Conservation (phyloP, 1,284 basidiomycete genomes). For the Cryptococcus sp. region DNA sequence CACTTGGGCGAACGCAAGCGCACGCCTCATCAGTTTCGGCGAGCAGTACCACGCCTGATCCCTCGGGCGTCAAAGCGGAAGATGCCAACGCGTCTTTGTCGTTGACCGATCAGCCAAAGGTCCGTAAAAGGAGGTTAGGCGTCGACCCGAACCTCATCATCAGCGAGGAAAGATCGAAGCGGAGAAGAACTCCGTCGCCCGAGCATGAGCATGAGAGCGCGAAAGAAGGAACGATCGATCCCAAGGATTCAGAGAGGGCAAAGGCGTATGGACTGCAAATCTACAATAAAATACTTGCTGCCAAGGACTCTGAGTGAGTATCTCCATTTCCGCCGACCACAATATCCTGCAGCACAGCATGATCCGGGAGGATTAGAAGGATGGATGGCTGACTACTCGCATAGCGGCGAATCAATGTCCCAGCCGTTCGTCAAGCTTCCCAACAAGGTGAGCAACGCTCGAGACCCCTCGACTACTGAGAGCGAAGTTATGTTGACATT, state of each 20-base stretch:
- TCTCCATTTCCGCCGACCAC: not conserved
- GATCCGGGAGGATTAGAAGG: not conserved
- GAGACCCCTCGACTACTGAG: no score
- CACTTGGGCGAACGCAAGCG: not conserved
- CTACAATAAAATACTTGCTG: slow-evolving; percentile 38
- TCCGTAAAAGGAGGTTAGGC: slow-evolving; percentile 23
- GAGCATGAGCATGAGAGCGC: slow-evolving; percentile 15
- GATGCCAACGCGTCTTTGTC: not conserved
- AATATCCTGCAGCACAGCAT: not conserved
- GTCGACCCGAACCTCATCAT: slow-evolving; percentile 39
- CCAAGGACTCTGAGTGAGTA: slow-evolving; percentile 40
- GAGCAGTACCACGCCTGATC: not conserved
- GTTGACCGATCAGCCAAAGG: not conserved
- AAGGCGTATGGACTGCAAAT: slow-evolving; percentile 37
- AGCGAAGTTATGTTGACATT: not conserved
- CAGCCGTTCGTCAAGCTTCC: slow-evolving; percentile 49
- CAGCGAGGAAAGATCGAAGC: slow-evolving; percentile 28
- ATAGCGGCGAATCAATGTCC: slow-evolving; percentile 40
- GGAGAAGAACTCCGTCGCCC: slow-evolving; percentile 29
- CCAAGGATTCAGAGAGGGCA: slow-evolving; percentile 41
- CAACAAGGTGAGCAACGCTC: slow-evolving; percentile 36
- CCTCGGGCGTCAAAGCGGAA: slow-evolving; percentile 1
- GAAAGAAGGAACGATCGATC: slow-evolving; percentile 23
- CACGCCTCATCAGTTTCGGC: not conserved
- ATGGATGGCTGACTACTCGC: not conserved